Base-by-base conservation (phyloP, 768 basidiomycete genomes). In the Austroboletus eburneus region DNA sequence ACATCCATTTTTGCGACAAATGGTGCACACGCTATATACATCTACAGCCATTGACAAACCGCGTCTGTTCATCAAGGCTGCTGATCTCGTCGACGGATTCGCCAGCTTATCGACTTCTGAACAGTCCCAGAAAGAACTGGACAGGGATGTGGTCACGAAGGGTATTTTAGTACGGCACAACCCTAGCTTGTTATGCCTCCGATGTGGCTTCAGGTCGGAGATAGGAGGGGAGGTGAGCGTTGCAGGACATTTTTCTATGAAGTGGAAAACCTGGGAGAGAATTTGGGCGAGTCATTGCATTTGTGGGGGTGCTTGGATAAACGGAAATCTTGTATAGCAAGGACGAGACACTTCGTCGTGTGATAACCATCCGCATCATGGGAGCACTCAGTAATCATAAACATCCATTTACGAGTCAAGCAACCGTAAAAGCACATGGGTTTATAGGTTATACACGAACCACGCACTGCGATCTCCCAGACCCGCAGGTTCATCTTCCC, bases 31-130 rank as follows among this genome's bases (percentile, higher is more conserved):
- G 35, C 64, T 91, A 22, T 68, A 71, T 3, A 60, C 68, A 18
- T 73, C 80, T 0, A 49, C 71, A 1, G 67, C 78, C n/a, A 62
- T 89, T 32, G 74, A 83, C 65, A 85, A 83, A 56, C 68, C 85
- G 1, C 74, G 72, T 9, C 68, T 90, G 29, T 90, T 89, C 58
- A 76, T 91, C 59, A 87, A 85, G 58, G 75, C 85, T 2, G 68
- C 62, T 9, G 85, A 90, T 51, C 74, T 90, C n/a, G 69, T 85
- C 6, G 83, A 87, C 54, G 82, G 81, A 7, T 63, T 81, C 18
- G 61, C 73, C 10, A 74, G 66, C 29, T 56, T 80, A 30, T 63
- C 67, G 2, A 62, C 71, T 7, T 47, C 71, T 29, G 72, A 68
- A 17, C 59, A 54, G 17, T 52, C 62, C 21, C 69, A 68, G 49